phyloP scores from a whole-genome alignment of 257 asterid genomes.

The Nicotiana knightiana region DNA sequence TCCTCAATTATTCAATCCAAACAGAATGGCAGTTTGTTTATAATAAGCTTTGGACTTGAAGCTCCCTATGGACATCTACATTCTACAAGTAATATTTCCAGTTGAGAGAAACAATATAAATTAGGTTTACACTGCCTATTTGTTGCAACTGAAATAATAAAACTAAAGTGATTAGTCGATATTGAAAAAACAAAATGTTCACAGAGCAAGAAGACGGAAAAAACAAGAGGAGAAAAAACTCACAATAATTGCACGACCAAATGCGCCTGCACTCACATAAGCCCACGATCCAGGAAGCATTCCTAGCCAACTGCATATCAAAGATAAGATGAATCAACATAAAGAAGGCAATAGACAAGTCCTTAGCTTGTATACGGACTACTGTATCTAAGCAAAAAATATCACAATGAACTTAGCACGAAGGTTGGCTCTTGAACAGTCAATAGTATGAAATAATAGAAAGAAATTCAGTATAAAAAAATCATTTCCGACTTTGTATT shows the following conservation, averaged over 20 bases:
- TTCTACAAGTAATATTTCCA: not conserved
- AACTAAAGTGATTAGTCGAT: not conserved
- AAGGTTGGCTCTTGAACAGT: not conserved
- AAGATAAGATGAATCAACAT: not conserved
- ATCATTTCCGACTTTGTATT: not conserved
- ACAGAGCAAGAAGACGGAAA: not conserved
- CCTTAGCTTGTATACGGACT: not conserved
- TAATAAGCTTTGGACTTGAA: not conserved
- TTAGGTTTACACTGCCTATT: not conserved
- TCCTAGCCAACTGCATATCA: conserved; percentile 85
- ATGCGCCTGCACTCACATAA: conserved; percentile 94
- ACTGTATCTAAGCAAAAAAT: not conserved
- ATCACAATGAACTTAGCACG: not conserved
- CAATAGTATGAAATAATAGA: not conserved
- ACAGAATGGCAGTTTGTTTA: not conserved
- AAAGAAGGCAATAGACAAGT: not conserved
- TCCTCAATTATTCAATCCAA: not conserved
- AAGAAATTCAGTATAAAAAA: not conserved
- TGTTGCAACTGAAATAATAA: not conserved
- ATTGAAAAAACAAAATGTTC: not conserved
- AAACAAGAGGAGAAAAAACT: conserved; percentile 18
- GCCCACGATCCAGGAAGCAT: conserved; percentile 99
- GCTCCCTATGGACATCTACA: not conserved
- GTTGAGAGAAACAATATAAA: not conserved
- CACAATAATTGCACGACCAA: conserved; percentile 87